Conservation (phyloP, 371 early-diverging fungal genomes). For the Lichtheimia hyalospora region DNA sequence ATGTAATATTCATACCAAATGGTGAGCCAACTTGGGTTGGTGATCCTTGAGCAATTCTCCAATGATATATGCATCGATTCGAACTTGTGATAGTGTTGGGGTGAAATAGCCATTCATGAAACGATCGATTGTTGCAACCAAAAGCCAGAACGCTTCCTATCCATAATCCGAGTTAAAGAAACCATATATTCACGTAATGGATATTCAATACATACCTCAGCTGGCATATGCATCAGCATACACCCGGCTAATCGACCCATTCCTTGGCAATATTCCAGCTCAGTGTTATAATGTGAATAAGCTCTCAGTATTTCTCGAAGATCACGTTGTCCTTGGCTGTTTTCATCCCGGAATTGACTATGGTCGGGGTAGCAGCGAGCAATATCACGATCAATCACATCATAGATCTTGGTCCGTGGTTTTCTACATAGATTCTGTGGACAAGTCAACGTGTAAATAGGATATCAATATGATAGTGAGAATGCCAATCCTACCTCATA, state of each 20-base stretch:
- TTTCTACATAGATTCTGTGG: conserved; percentile 13
- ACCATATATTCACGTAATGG: background rate
- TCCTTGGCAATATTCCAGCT: conserved; percentile 96
- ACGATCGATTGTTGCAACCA: conserved; percentile 76
- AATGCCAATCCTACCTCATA: conserved; percentile 34
- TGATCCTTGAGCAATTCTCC: conserved; percentile 74
- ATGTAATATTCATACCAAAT: conserved; percentile 53
- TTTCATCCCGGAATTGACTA: conserved; percentile 62
- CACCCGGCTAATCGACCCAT: conserved; percentile 93
- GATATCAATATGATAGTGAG: background rate
- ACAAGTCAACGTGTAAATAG: background rate
- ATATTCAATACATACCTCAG: conserved; percentile 48
- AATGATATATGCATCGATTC: conserved; percentile 85
- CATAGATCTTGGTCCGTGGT: conserved; percentile 37
- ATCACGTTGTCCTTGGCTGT: conserved; percentile 70
- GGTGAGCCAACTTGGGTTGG: conserved; percentile 70
- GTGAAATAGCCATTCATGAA: conserved; percentile 81
- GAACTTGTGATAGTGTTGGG: conserved; percentile 71
- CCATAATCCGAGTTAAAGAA: background rate
- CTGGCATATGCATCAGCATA: conserved; percentile 86
- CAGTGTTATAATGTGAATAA: conserved; percentile 86
- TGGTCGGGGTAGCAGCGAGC: conserved; percentile 85
- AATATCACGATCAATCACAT: conserved; percentile 90
- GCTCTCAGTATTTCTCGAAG: conserved; percentile 77
- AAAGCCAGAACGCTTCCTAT: conserved; percentile 85